Base-by-base conservation (phyloP, 2,329 filamentous ascomycete genomes). In the Fusarium buxicola region DNA sequence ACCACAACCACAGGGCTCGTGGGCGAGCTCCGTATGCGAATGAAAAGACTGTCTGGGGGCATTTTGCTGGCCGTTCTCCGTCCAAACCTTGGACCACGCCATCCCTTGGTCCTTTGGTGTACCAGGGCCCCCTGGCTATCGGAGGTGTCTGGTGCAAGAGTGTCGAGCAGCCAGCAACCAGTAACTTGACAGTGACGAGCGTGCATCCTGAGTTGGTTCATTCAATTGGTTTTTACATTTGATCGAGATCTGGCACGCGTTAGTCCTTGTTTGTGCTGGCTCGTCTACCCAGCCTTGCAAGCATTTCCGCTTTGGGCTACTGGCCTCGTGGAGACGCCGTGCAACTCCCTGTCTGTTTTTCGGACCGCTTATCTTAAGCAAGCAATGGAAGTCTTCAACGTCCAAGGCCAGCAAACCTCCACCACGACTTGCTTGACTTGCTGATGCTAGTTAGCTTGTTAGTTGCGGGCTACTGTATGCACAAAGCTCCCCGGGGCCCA, bases 171-270 rank as follows among this genome's bases (percentile, higher is more conserved):
- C 18, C 25, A 38, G 12, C 18, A 44, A 31, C 44, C 40, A 63
- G 58, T 51, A 51, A 36, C 48, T 35, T 40, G 38, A 56, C 30
- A 32, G 56, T 66, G 47, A 66, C 55, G 55, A 65, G 57, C 45
- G 35, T 49, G 44, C 61, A 66, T 55, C 47, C 48, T 52, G 35
- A 48, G 53, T 55, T 58, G 58, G 68, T 56, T 67, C 60, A 52
- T 60, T 58, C 65, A 55, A 70, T 70, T 69, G 60, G 68, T 60
- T 55, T 60, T 49, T 50, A 48, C 47, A 25, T 39, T 45, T 63
- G 54, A 70, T 70, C 65, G 53, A 68, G 68, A 70, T 70, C 63
- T 57, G 53, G 55, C 44, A 51, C 43, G 54, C 53, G 55, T 51
- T 54, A 67, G 53, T 55, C 53, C 60, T 44, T 47, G 50, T 51